Base-by-base conservation (phyloP, 73 alveolate genomes). In the Tetrahymena thermophila region DNA sequence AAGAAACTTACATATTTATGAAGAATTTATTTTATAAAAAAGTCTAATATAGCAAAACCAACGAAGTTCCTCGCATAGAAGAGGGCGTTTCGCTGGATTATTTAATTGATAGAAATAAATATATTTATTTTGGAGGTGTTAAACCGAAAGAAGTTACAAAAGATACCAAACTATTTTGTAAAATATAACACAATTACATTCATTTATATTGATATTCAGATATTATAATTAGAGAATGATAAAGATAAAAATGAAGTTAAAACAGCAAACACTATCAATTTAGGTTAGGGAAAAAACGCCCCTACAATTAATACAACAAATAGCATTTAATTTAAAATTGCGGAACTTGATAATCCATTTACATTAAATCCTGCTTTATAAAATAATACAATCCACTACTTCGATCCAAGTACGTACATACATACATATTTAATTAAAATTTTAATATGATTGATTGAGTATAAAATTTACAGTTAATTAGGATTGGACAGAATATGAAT, bases 281-380 rank as follows among this genome's bases (percentile, higher is more conserved):
- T 85, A 40, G 40, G 38, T 28, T 43, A 94, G 21, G 96, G 93
- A 56, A 94, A 95, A 71, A 95, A 89, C n/a, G 71, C 94, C 10
- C 97, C 97, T 35, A 84, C 95, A 19, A 94, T 94, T 34, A 94
- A 89, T 37, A 95, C 93, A 85, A 95, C 95, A 7, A 94, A 95
- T 16, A 94, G 97, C 28, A 95, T 95, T 21, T 95, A 94, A 1
- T 95, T 95, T 93, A 95, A 85, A 50, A 95, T 95, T 17, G 97
- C 94, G 3, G 94, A 94, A 25, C 58, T 83, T n/a, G 93, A 94
- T 31, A 40, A 95, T 38, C 83, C 93, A 25, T 43, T 94, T 34
- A 94, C 71, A 34, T 84, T 56, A 37, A 95, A 94, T 93, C 97
- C 97, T 5, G 44, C 84, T 50, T 25, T 89, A 28, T 85, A 85